Percentiles rank a stretch among this genome's conserved stretches.
Conservation (phyloP, 129 eudicot genomes). For the Helianthus tuberosus region DNA sequence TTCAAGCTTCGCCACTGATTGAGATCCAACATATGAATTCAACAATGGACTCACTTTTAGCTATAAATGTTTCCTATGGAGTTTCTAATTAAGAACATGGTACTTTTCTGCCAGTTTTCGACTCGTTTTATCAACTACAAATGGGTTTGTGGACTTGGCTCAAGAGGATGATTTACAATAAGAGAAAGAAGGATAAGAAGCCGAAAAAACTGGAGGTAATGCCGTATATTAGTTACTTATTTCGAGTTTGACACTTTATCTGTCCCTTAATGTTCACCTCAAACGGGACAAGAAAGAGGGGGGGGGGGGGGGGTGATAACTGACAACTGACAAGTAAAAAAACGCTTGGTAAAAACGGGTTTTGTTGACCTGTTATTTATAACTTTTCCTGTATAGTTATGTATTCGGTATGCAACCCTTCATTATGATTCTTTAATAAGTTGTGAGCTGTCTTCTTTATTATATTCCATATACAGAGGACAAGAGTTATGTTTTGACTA, state of each 20-base stretch:
- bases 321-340: background rate
- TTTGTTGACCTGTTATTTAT: background rate
- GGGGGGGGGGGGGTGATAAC: too few species aligned
- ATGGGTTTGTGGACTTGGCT: slow-evolving; percentile 51
- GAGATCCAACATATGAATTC: slow-evolving; percentile 1
- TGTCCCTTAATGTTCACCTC: background rate
- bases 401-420: background rate
- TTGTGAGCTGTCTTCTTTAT: slow-evolving; percentile 2
- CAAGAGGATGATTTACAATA: slow-evolving; percentile 33
- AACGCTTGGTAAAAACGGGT: background rate
- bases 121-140: slow-evolving; percentile 14
- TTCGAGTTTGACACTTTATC: background rate
- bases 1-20: too few species aligned
- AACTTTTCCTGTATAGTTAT: background rate
- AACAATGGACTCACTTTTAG: slow-evolving; percentile 8
- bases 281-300: background rate
- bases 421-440: background rate
- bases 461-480: background rate
- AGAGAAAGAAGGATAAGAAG: slow-evolving; percentile 33
- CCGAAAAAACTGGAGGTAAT: slow-evolving; percentile 40
- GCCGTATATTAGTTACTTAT: background rate
- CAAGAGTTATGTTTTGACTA: background rate
- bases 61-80: background rate
- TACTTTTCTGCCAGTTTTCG: slow-evolving; percentile 21
- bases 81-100: background rate